Base-by-base conservation (phyloP, 805 yeast species). In the Saccharomycopsis oosterbeekiorum region DNA sequence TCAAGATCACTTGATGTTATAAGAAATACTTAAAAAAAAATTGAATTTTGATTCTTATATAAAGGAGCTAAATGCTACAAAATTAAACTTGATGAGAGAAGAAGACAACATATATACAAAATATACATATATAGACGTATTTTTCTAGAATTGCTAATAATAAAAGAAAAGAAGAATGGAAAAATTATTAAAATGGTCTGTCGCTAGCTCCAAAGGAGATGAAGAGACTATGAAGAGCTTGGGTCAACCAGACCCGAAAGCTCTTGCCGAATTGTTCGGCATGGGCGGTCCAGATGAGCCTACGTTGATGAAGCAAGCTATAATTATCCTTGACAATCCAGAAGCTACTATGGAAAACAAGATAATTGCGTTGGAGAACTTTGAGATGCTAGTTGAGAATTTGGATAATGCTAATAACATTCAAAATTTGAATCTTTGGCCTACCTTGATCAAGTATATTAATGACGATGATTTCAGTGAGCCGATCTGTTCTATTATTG, bases 391-490 rank as follows among this genome's bases (percentile, higher is more conserved):
- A 58, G 86, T 94, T 57, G 98, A 93, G 70, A 91, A 91, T 68
- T 73, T 93, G 63, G 98, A 94, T 72, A 94, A 94, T 71, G 98
- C 98, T 26, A 92, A 93, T 73, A 90, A 90, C 68, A 85, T 93
- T 66, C 93, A 88, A 65, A 88, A 86, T 67, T 70, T 92, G 77
- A 82, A 84, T 65, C 78, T 91, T 65, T 94, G 98, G 99, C 83
- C 79, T 24, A 76, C 84, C 2, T 71, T 92, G 53, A 75, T 90
- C n/a, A 70, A 72, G 1, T 80, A 80, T 59, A 74, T 91, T 57
- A 74, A 75, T 37, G 74, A 74, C 40, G 73, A 75, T 6, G 74
- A 75, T 1, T 75, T 75, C 2, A 68, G 72, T 1, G 77, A 76
- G 17, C 71, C 93, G 39, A 86, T 92, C 0, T 83, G 88, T 62